phyloP scores from a whole-genome alignment of 495 filamentous ascomycete species.

The Neurospora hispaniola region DNA sequence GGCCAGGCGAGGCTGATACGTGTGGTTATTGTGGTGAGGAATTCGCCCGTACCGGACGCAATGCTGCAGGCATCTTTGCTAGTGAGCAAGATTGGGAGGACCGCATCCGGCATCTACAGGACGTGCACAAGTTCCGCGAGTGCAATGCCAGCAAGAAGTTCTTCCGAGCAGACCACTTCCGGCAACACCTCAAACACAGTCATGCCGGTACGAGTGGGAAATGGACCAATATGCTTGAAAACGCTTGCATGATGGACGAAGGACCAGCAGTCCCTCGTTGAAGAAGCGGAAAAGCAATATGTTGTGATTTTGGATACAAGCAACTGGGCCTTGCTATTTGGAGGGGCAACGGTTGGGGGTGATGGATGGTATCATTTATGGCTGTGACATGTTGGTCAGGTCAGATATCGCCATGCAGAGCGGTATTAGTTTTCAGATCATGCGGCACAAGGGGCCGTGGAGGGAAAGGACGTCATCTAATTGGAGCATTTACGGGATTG shows the following conservation, averaged over 20 bases:
- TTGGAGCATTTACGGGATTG: neutral
- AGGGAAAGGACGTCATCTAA: neutral
- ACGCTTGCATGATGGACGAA: slow-evolving; percentile 94
- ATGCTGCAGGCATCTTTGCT: slow-evolving; percentile 8
- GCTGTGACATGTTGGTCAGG: neutral
- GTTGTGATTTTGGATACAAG: neutral
- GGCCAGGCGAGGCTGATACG: slow-evolving; percentile 55
- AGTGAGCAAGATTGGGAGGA: slow-evolving; percentile 70
- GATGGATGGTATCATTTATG: neutral
- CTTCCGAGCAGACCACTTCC: slow-evolving; percentile 93
- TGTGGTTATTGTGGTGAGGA: slow-evolving; percentile 97
- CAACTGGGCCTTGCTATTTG: neutral
- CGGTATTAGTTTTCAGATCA: neutral
- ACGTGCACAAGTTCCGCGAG: slow-evolving; percentile 91
- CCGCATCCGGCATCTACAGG: slow-evolving; percentile 75
- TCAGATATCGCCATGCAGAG: neutral
- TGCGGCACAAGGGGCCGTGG: neutral
- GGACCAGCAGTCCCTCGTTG: slow-evolving; percentile 21
- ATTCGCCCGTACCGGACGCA: slow-evolving; percentile 55
- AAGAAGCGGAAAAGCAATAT: neutral
- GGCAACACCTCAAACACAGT: slow-evolving; percentile 96
- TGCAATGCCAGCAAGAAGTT: slow-evolving; percentile 99
- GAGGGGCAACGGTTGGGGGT: neutral
- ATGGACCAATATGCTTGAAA: slow-evolving; percentile 97
- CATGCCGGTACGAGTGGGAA: slow-evolving; percentile 95